Conservation (phyloP, 2,329 filamentous ascomycete genomes). For the Fonsecaea pugnacius region DNA sequence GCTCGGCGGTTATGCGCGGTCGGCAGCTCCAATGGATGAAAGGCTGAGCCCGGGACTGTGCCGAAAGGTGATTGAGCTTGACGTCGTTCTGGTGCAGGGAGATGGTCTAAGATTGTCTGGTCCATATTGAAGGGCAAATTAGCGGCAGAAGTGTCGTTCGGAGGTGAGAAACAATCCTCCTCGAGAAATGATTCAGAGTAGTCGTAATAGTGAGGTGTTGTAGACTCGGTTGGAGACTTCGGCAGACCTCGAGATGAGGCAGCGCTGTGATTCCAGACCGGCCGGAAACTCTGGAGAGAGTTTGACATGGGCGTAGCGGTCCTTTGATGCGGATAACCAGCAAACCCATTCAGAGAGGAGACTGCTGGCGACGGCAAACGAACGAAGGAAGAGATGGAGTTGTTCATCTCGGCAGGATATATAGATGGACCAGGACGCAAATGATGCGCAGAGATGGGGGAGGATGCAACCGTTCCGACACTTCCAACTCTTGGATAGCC, state of each 20-base stretch:
- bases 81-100: constrained; percentile 20
- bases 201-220: constrained; percentile 37
- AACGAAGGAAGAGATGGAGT: constrained; percentile 31
- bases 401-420: constrained; percentile 34
- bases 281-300: constrained; percentile 29
- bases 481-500: constrained; percentile 29
- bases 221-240: constrained; percentile 36
- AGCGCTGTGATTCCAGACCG: constrained; percentile 25
- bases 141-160: constrained; percentile 9
- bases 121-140: constrained; percentile 29
- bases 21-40: constrained; percentile 34
- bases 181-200: constrained; percentile 38
- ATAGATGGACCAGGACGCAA: constrained; percentile 16
- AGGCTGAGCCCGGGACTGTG: constrained; percentile 35
- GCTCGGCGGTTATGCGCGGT: constrained; percentile 33
- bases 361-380: constrained; percentile 34
- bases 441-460: constrained; percentile 28
- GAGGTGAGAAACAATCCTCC: constrained; percentile 30
- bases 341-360: constrained; percentile 9
- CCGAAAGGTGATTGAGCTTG: constrained; percentile 38
- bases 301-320: constrained; percentile 32
- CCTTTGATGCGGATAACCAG: constrained; percentile 16
- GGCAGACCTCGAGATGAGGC: constrained; percentile 25
- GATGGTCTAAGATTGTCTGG: constrained; percentile 27
- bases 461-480: constrained; percentile 33